Base-by-base conservation (phyloP, 805 yeast genomes). In the Candida lessepsii region DNA sequence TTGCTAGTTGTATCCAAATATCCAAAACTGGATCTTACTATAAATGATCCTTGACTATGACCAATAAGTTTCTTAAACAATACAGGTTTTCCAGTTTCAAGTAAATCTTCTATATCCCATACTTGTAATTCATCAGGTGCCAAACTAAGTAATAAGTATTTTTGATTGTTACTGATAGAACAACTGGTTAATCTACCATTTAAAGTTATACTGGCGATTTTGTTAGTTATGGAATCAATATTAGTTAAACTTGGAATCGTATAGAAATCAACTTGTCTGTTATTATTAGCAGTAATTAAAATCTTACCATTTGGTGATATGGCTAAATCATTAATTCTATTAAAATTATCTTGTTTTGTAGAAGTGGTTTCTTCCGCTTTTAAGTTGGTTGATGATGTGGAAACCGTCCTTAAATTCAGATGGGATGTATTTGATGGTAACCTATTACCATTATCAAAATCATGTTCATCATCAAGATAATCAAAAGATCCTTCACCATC, bases 11-110 rank as follows among this genome's bases (percentile, higher is more conserved):
- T 47, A 34, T 53, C 56, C 41, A 73, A 71, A 33, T 82, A 82
- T 0, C 95, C 95, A 56, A 88, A 81, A 48, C 87, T 75, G 1
- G 95, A 81, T 35, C 95, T 70, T 15, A 90, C 78, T 27, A 88
- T 79, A 52, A 70, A 82, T 18, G 80, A 73, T 20, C 77, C 75
- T 56, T 86, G 95, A 41, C 74, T 73, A 54, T 83, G 86, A 1
- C 96, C 96, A 33, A 78, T 66, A 46, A 76, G 83, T 50, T 79
- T 85, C 41, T 79, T 78, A 20, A 77, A 71, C 14, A 88, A 56
- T 1, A 78, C 62, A 3, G 80, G 75, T 27, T 71, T 52, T 17
- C 54, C 49, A 15, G 36, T 32, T 24, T 49, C 59, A 27, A 35
- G n/a, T 4, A 61, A 30, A 10, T 47, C 44, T 2, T 66, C 59